Conservation (phyloP, 2,329 filamentous ascomycete species). For the Neonectria magnoliae region DNA sequence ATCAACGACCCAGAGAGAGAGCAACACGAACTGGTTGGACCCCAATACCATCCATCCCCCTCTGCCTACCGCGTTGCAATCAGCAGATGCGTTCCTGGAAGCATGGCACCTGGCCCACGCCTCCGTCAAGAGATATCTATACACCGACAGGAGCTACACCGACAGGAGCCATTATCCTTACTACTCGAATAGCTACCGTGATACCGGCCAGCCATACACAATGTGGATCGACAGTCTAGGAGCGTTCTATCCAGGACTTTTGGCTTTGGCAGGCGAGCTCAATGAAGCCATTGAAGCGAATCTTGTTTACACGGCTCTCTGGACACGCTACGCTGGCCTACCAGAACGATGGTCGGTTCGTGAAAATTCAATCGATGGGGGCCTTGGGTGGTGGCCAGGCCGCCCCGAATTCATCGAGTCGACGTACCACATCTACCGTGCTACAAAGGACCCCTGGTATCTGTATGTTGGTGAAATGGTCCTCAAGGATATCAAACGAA, state of each 20-base stretch:
- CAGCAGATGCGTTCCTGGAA: conserved; percentile 79
- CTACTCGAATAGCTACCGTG: conserved; percentile 89
- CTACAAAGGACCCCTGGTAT: conserved; percentile 96
- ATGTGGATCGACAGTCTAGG: conserved; percentile 97
- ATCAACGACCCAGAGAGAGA: conserved; percentile 52
- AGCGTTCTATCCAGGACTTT: conserved; percentile 91
- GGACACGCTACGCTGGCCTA: conserved; percentile 93
- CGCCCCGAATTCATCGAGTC: conserved; percentile 97
- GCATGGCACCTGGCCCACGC: conserved; percentile 88
- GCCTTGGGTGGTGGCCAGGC: conserved; percentile 93
- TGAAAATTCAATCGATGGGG: conserved; percentile 84
- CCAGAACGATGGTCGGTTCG: conserved; percentile 94
- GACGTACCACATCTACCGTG: conserved; percentile 93
- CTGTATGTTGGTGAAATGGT: conserved; percentile 97
- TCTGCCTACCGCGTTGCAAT: conserved; percentile 72
- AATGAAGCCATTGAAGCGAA: conserved; percentile 93
- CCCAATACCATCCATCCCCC: conserved; percentile 71
- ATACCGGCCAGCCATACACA: conserved; percentile 86
- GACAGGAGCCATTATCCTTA: conserved; percentile 82
- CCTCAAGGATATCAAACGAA: conserved; percentile 83
- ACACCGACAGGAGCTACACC: conserved; percentile 77
- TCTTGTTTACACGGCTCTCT: conserved; percentile 89
- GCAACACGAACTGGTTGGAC: conserved; percentile 62
- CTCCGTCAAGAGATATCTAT: conserved; percentile 91
- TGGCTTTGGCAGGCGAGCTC: conserved; percentile 86